Base-by-base conservation (phyloP, 1,284 basidiomycete species). In the Cutaneotrichosporon curvatum region DNA sequence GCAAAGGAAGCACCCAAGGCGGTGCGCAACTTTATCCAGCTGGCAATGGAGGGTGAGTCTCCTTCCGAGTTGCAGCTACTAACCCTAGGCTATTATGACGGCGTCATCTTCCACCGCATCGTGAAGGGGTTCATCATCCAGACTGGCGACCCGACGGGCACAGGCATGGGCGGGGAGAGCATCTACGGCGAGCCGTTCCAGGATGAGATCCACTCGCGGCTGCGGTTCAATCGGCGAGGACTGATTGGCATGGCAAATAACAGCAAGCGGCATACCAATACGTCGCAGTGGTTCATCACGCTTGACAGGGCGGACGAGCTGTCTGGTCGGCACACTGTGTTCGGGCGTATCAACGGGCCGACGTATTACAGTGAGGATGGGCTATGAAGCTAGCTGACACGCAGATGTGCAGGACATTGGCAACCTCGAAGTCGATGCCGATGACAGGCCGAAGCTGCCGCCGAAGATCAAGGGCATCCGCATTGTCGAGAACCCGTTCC, bases 221-320 rank as follows among this genome's bases (percentile, higher is more conserved):
- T 98, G 44, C 73, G 73, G 44, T 73, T 72, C 53, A 70, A 70
- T 40, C 94, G 71, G 55, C 83, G 94, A 49, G 95, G 94, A 0
- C 68, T 98, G 5, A 81, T 98, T 1, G 95, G 79, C 0, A 94
- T 95, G 87, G 94, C 94, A 2, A 96, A 95, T 63, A 83, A 81
- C 48, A 87, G 88, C 14, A 77, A 77, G 38, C 84, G 87, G 67
- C 78, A 89, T 63, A 81, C 85, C 11, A 91, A 91, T 57, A 85
- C 86, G 47, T 87, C 84, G 0, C 87, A 91, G 62, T 95, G 92
- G 73, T 85, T 95, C 66, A 84, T 94, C 43, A 94, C 90, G 0
- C 79, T 94, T 0, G 88, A 91, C 62, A 78, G 85, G 19, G 85
- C 89, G 5, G 87, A 91, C 50, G 88, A 90, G 68, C 72, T 94